These are phyloP conservation scores for Trichoderma atroviride DNA, from an alignment of 2,329 filamentous ascomycete genomes.

Conservation along the genomic window DNA sequence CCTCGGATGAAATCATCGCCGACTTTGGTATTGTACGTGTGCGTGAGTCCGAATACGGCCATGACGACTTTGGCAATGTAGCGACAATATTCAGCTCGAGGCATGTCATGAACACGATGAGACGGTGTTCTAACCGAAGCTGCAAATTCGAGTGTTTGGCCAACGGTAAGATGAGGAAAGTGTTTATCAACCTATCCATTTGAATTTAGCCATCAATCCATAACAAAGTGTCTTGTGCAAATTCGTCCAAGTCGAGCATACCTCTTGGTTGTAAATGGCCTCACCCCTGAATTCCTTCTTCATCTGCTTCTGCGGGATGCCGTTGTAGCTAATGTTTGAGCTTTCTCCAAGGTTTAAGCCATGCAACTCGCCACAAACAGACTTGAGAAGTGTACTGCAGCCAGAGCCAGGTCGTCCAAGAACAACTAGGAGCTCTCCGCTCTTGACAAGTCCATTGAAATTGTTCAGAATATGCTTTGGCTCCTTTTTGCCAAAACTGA, in stretches of 20 bases:
- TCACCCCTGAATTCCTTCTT: slow-evolving; percentile 64
- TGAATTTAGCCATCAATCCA: background rate
- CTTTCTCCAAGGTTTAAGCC: slow-evolving; percentile 56
- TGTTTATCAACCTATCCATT: slow-evolving; percentile 63
- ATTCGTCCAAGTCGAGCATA: slow-evolving; percentile 18
- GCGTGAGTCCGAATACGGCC: slow-evolving; percentile 71
- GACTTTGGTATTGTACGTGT: slow-evolving; percentile 73
- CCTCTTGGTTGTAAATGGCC: slow-evolving; percentile 76
- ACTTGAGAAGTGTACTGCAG: slow-evolving; percentile 66
- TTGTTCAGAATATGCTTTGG: slow-evolving; percentile 63
- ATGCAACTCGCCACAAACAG: slow-evolving; percentile 61
- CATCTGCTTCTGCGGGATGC: slow-evolving; percentile 57
- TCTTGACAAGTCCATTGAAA: slow-evolving; percentile 66
- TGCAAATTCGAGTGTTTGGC: slow-evolving; percentile 74
- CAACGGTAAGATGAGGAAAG: slow-evolving; percentile 76
- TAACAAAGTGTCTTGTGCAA: no score
- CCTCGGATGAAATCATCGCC: slow-evolving; percentile 75
- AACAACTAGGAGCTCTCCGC: slow-evolving; percentile 69
- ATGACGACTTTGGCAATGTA: slow-evolving; percentile 69
- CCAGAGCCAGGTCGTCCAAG: slow-evolving; percentile 68
- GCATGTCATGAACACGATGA: slow-evolving; percentile 64
- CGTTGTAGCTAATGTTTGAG: slow-evolving; percentile 64
- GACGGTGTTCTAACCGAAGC: slow-evolving; percentile 69
- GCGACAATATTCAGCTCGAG: slow-evolving; percentile 59
- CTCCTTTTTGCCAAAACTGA: slow-evolving; percentile 50